Percentiles rank a stretch among this genome's conserved stretches.
Evolutionary conservation across 495 filamentous ascomycete species (phyloP).

Genomic region (Podospora comata): DNA sequence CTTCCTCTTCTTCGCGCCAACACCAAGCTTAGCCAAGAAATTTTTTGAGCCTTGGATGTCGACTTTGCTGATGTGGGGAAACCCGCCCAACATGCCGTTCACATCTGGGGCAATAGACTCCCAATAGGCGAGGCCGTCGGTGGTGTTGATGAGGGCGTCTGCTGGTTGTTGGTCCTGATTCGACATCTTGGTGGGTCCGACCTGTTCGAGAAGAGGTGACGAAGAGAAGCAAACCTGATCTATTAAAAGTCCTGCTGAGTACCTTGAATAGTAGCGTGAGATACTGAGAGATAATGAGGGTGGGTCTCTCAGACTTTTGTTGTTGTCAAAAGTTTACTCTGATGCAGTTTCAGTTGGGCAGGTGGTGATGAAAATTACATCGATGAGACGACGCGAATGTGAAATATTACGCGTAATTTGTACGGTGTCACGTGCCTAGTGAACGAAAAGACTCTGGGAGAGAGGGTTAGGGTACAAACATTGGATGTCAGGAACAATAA

Average conservation of each 20-base stretch:
- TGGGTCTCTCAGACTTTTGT: background rate
- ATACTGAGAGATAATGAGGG: too few species aligned
- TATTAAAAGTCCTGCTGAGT: too few species aligned
- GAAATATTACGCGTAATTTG: background rate
- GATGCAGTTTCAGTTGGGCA: background rate
- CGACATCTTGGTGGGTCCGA: background rate
- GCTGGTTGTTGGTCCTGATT: background rate
- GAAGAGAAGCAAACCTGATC: too few species aligned
- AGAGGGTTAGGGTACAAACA: background rate
- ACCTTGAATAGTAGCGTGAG: too few species aligned
- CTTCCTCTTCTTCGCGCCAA: conserved; percentile 35
- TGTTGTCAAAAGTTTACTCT: background rate
- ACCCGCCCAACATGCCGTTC: conserved; percentile 79
- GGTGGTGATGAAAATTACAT: background rate
- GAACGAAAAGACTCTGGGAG: background rate
- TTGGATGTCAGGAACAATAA: too few species aligned
- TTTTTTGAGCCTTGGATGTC: conserved; percentile 74
- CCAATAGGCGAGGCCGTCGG: conserved; percentile 69
- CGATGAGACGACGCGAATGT: background rate
- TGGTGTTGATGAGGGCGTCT: conserved; percentile 52
- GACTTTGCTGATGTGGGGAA: conserved; percentile 59
- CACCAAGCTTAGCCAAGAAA: conserved; percentile 74
- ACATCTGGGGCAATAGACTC: conserved; percentile 63
- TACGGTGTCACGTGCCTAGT: background rate
- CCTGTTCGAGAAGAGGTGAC: background rate